Percentiles rank a stretch among this genome's conserved stretches.
Evolutionary conservation across 2,329 filamentous ascomycete species (phyloP).

Genomic region (Epichloe brachyelytri): DNA sequence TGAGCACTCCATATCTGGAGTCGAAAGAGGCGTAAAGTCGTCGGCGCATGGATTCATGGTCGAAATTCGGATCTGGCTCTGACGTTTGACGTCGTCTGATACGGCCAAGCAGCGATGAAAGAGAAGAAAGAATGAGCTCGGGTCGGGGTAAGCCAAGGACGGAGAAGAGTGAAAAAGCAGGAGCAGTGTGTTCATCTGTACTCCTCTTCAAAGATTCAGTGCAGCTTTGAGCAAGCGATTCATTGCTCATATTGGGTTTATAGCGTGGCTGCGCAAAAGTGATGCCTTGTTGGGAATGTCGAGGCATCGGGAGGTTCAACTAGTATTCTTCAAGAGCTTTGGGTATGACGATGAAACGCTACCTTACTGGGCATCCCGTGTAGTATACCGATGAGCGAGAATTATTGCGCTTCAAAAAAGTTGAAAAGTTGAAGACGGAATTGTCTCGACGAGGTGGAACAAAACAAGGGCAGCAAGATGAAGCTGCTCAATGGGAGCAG

Average conservation of each 20-base stretch:
- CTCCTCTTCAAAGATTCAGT: neutral
- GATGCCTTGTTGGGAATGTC: neutral
- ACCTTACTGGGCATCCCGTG: neutral
- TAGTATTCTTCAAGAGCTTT: neutral
- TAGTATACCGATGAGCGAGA: neutral
- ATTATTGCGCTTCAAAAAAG: neutral
- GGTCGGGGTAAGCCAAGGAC: neutral
- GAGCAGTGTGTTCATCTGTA: neutral
- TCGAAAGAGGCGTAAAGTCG: conserved; percentile 3
- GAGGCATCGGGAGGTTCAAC: neutral
- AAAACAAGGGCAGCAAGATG: neutral
- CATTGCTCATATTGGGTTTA: neutral
- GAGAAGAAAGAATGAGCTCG: neutral
- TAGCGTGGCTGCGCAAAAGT: neutral
- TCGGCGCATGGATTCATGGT: conserved; percentile 6
- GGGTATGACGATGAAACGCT: neutral
- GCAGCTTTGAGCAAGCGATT: neutral
- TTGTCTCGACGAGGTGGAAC: neutral
- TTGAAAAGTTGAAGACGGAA: neutral
- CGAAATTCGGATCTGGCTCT: neutral
- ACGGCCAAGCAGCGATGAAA: neutral
- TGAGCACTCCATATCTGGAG: neutral
- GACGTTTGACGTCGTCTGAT: neutral
- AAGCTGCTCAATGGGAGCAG: neutral
- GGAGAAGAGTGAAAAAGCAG: neutral